Evolutionary conservation across 495 filamentous ascomycete genomes (phyloP), one percentile per base, ranked within the genome.

Genomic region (Aspergillus mulundensis): DNA sequence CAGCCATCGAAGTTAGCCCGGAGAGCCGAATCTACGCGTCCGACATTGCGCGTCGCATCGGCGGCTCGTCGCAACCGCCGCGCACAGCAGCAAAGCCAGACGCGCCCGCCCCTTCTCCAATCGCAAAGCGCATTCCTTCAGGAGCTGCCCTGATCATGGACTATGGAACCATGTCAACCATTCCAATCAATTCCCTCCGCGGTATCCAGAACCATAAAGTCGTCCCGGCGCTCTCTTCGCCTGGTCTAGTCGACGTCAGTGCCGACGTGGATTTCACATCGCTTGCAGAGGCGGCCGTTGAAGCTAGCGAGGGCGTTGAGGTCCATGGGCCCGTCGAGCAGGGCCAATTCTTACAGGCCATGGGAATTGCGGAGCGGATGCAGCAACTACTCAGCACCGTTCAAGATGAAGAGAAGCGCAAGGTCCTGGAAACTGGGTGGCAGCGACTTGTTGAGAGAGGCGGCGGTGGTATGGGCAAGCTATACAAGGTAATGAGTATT

Each of bases 291-390:
- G 77, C 88, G 1, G 93, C 91, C 3, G 70, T 89, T 16, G 72
- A 77, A 24, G 86, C 88, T 0, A 88, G 84, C 56, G 81, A 85
- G 7, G 87, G 83, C 2, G 85, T 97, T 15, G 94, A 97, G 68
- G 88, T 96, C 14, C 91, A 97, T 68, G 94, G 94, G 0, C 94
- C 94, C 4, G 86, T 97, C 3, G 85, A 91, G 62, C 94, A 98
- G 71, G 91, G 83, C 0, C 70, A 73, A 20, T 98, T 92, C 71
- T 72, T 98, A 51, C 71, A 78, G 53, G 74, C 77, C 1, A 86
- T 97, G 87, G 94, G 94, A 0, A 89, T 93, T 44, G 72, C 70
- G 45, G 87, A 95, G 74, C 81, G 94, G 38, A 90, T 86, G 56
- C 79, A 85, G 64, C 77, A 84, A 68, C 64, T 97, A 42, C 70